Percentiles rank a stretch among this genome's conserved stretches.
These are phyloP conservation scores for Henckelia pumila DNA, from an alignment of 257 asterid species.

Conservation along the genomic window DNA sequence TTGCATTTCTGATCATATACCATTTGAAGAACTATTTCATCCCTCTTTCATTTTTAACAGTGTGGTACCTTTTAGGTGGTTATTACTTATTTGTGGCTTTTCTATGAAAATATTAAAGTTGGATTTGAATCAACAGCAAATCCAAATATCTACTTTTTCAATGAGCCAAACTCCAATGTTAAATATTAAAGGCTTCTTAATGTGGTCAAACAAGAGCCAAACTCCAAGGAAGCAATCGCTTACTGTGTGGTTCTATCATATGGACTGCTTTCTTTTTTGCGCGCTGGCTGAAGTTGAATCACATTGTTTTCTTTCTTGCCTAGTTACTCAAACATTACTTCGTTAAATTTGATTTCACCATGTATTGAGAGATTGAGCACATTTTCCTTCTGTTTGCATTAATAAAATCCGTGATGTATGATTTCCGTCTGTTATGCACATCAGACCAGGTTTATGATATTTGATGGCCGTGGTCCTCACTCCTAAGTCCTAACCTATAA, in stretches of 20 bases:
- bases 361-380: neutral
- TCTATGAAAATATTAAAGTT: too few relatives aligned
- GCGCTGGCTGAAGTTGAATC: neutral
- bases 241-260: neutral
- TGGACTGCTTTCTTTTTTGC: neutral
- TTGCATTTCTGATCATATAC: neutral
- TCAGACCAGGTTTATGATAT: neutral
- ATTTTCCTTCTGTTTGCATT: neutral
- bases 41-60: neutral
- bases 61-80: neutral
- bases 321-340: neutral
- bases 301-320: neutral
- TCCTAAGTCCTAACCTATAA: neutral
- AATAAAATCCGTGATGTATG: neutral
- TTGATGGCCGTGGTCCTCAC: constrained; percentile 2
- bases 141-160: neutral
- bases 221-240: neutral
- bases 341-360: neutral
- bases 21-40: neutral
- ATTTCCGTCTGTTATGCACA: neutral
- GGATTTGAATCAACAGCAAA: neutral
- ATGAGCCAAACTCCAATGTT: too few relatives aligned
- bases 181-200: too few relatives aligned
- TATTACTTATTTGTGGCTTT: neutral
- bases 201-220: too few relatives aligned